These are phyloP conservation scores for Inonotus hispidus DNA, from an alignment of 1,284 basidiomycete genomes.

Conservation along the genomic window DNA sequence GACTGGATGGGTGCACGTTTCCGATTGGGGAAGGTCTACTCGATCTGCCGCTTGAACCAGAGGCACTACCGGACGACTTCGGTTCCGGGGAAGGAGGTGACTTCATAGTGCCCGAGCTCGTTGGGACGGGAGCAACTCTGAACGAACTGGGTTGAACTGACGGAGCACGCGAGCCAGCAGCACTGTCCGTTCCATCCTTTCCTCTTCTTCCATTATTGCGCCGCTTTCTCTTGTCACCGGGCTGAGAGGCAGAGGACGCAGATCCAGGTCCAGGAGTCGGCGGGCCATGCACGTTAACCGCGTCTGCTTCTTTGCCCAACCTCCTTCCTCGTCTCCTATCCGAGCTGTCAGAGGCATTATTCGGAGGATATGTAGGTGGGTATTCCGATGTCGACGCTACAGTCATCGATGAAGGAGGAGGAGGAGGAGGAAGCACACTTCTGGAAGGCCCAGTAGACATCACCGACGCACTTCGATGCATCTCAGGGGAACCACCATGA, in stretches of 20 bases:
- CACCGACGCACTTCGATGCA: slow-evolving; percentile 5
- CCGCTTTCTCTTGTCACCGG: slow-evolving; percentile 12
- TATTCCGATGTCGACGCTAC: slow-evolving; percentile 12
- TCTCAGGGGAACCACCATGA: slow-evolving; percentile 10
- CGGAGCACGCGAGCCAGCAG: slow-evolving; percentile 19
- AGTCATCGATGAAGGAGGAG: not conserved
- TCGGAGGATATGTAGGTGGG: not conserved
- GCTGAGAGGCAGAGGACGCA: slow-evolving; percentile 3
- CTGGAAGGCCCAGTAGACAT: not conserved
- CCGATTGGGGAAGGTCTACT: slow-evolving; percentile 65
- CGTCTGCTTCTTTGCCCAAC: slow-evolving; percentile 8
- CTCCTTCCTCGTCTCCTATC: slow-evolving; percentile 12
- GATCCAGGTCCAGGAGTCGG: slow-evolving; percentile 13
- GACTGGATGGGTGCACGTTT: slow-evolving; percentile 37
- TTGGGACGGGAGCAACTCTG: slow-evolving; percentile 33
- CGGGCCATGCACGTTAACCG: slow-evolving; percentile 7
- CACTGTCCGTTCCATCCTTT: slow-evolving; percentile 22
- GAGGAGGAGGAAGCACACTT: slow-evolving; percentile 1
- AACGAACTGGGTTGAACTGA: slow-evolving; percentile 29
- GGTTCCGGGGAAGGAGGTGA: slow-evolving; percentile 49
- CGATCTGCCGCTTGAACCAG: slow-evolving; percentile 44
- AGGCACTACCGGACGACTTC: slow-evolving; percentile 50
- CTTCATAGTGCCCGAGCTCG: slow-evolving; percentile 33
- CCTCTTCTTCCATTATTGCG: not conserved
- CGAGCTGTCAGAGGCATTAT: not conserved